Evolutionary conservation across 2,329 filamentous ascomycete genomes (phyloP).

Genomic region (Pseudohalonectria lignicola): DNA sequence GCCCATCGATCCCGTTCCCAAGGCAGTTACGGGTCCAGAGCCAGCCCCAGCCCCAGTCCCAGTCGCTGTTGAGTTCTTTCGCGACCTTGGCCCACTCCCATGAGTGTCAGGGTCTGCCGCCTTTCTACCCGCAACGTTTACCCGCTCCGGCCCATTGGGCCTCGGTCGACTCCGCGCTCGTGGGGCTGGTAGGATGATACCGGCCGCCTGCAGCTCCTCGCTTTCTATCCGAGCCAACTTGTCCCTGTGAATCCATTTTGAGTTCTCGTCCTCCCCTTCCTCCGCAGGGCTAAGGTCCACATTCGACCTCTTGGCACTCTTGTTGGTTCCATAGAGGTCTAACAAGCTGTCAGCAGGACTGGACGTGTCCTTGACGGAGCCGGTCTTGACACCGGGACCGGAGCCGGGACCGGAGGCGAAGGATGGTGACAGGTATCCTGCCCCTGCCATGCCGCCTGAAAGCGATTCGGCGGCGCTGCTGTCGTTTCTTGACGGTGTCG

Average conservation of each 20-base stretch:
- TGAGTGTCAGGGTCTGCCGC: too few relatives aligned
- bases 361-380: constrained; percentile 25
- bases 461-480: neutral
- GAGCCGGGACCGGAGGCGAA: constrained; percentile 13
- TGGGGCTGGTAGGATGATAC: constrained; percentile 48
- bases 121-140: constrained; percentile 11
- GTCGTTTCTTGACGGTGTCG: constrained; percentile 1
- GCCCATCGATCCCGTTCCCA: constrained; percentile 2
- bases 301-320: constrained; percentile 7
- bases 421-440: constrained; percentile 6
- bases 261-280: constrained; percentile 39
- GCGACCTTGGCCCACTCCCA: too few relatives aligned
- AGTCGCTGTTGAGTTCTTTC: constrained; percentile 33
- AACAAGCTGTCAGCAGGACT: constrained; percentile 33
- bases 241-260: constrained; percentile 79
- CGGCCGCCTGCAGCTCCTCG: constrained; percentile 68
- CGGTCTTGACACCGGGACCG: constrained; percentile 25
- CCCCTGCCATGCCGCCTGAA: constrained; percentile 4
- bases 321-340: constrained; percentile 24
- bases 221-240: constrained; percentile 75
- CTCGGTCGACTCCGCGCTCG: constrained; percentile 31
- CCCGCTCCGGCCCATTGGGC: neutral
- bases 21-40: constrained; percentile 5
- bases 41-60: too few relatives aligned
- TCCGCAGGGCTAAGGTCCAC: neutral